Base-by-base conservation (phyloP, 2,329 filamentous ascomycete species). In the Dactylellina sp. region DNA sequence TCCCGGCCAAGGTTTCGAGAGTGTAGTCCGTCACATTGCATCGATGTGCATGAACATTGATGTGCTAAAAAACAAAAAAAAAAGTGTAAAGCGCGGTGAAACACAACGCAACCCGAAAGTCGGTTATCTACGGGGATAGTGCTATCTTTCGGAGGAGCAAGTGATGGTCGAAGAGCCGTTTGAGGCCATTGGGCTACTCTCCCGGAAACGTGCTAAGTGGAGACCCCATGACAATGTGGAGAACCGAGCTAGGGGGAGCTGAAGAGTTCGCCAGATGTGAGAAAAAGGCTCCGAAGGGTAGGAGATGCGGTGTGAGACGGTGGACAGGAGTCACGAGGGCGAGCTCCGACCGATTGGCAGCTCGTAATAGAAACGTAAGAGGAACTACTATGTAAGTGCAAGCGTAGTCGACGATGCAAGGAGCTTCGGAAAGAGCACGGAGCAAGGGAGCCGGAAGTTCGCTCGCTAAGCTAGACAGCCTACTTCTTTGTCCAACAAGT, bases 331-430 rank as follows among this genome's bases (percentile, higher is more conserved):
- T 72, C 68, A 72, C 68, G 68, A 49, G 66, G 52, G 68, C 44
- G 52, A 60, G 53, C 52, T 59, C 53, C 68, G 60, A 65, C 57
- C 24, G 50, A 53, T 56, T 59, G 59, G 56, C 47, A 35, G 40
- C 55, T 60, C 70, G 70, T 74, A 74, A 74, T 74, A 53, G 61
- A 74, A 74, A 74, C 70, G 70, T 74, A 74, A 74, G 9, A 74
- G 60, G 46, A 72, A 60, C 28, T 4, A 32, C 66, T 50, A 50
- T 59, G 53, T 35, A 53, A 60, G 65, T 61, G 24, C 49, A 70
- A 62, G 64, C 64, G 56, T 63, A 50, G 57, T 63, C 44, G 66
- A 64, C 16, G 50, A 62, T 49, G 50, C 22, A 32, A 28, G 28
- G 47, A 70, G 2, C 40, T 66, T 66, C 62, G 62, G 62, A 40